Base-by-base conservation (phyloP, 208 protist genomes). In the Leishmania major region DNA sequence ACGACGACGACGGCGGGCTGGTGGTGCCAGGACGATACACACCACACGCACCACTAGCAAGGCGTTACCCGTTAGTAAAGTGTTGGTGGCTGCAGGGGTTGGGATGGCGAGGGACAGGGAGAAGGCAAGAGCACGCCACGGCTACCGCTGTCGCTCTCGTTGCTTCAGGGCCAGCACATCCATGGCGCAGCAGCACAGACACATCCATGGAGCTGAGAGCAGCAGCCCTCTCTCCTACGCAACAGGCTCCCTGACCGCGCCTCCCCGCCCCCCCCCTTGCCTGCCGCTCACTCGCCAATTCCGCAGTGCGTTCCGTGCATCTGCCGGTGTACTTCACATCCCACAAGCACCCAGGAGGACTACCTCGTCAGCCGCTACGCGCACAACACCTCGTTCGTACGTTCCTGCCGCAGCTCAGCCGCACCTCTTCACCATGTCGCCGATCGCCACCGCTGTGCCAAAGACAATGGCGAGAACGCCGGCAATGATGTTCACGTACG, bases 381-480 rank as follows among this genome's bases (percentile, higher is more conserved):
- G 28, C 15, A 8, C 47, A 22, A 67, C 66, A 1, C 31, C 49
- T 57, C 45, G 10, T 74, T 17, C 40, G 11, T 19, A 55, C 51
- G 51, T 55, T 55, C 51, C 15, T 55, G 51, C 17, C 17, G 51
- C 71, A 28, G 8, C 37, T 11, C 76, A 81, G 69, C 70, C 64
- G 78, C 81, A 81, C 60, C 25, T 55, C 66, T 75, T n/a, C 57
- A 88, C 80, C 40, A 89, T 78, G 11, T 83, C 86, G 66, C 7
- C 81, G 37, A 94, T 83, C 22, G 91, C 84, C 15, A 82, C 75
- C 0, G 80, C 84, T 1, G 88, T 93, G 79, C 92, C 90, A 70
- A 95, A 92, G 11, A 93, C 87, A 77, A 93, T 87, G 25, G 83
- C 84, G 40, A 93, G 82, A 1, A 93, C 89, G 43, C 92, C 92